These are phyloP conservation scores for Dioszegia crocea DNA, from an alignment of 768 basidiomycete species.

Conservation along the genomic window DNA sequence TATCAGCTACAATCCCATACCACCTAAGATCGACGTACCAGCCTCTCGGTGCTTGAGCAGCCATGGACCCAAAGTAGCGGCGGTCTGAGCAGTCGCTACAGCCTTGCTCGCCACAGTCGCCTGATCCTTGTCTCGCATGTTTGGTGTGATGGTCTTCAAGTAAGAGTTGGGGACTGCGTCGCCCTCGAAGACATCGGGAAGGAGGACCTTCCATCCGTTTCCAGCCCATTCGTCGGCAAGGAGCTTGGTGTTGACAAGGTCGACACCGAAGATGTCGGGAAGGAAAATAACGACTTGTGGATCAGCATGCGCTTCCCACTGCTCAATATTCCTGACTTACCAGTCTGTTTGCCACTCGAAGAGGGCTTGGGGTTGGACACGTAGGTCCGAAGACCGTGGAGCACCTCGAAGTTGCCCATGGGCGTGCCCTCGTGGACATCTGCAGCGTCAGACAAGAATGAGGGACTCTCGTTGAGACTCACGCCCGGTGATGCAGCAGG, in stretches of 20 bases:
- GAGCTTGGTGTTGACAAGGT: conserved; percentile 43
- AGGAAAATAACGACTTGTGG: conserved; percentile 46
- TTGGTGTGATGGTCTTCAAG: conserved; percentile 44
- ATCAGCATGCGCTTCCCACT: too few relatives aligned
- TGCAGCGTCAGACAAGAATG: conserved; percentile 8
- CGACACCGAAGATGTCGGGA: conserved; percentile 50
- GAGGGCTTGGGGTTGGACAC: conserved; percentile 36
- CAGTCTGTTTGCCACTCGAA: conserved; percentile 36
- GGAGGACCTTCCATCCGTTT: conserved; percentile 45
- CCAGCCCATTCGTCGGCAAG: conserved; percentile 49
- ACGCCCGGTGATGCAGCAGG: conserved; percentile 46
- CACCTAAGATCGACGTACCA: neutral
- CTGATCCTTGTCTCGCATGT: conserved; percentile 38
- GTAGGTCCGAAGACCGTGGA: conserved; percentile 49
- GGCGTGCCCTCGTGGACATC: conserved; percentile 49
- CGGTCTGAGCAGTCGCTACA: conserved; percentile 38
- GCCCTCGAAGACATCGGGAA: conserved; percentile 48
- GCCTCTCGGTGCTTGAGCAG: conserved; percentile 46
- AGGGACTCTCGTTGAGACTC: too few relatives aligned
- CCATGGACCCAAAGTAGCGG: conserved; percentile 48
- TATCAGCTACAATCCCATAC: neutral
- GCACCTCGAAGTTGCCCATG: conserved; percentile 33
- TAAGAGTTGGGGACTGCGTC: conserved; percentile 22
- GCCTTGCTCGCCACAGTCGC: conserved; percentile 36
- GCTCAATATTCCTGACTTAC: neutral